Evolutionary conservation across 257 asterid genomes (phyloP).

Genomic region (Striga asiatica): DNA sequence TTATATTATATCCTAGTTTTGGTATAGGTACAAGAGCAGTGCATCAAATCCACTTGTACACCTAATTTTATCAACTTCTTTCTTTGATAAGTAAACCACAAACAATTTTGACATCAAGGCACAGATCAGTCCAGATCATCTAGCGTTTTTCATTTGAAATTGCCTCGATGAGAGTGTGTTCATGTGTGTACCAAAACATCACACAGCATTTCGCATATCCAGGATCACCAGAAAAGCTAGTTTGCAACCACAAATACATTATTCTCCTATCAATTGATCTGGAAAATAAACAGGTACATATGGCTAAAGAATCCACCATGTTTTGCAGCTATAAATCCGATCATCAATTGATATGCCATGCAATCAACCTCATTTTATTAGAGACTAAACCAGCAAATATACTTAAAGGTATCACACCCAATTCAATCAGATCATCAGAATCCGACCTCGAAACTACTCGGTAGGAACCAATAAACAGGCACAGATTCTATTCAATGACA

Average conservation of each 20-base stretch:
- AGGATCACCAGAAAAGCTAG: neutral
- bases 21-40: neutral
- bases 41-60: too few relatives aligned
- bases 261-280: neutral
- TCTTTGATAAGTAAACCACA: too few relatives aligned
- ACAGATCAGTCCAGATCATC: too few relatives aligned
- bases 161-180: too few relatives aligned
- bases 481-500: neutral
- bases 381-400: neutral
- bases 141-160: too few relatives aligned
- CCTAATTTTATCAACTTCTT: too few relatives aligned
- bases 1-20: neutral
- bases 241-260: constrained; percentile 3
- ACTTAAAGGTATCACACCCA: neutral
- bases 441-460: neutral
- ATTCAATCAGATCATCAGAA: neutral
- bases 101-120: too few relatives aligned
- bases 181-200: neutral
- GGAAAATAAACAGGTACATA: neutral
- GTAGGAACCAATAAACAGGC: too few relatives aligned
- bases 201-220: constrained; percentile 3
- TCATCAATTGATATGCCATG: constrained; percentile 10
- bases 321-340: constrained; percentile 1
- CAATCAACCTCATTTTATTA: constrained; percentile 15
- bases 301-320: neutral